Conservation (phyloP, 2,329 filamentous ascomycete genomes). For the Aspergillus nomiae region DNA sequence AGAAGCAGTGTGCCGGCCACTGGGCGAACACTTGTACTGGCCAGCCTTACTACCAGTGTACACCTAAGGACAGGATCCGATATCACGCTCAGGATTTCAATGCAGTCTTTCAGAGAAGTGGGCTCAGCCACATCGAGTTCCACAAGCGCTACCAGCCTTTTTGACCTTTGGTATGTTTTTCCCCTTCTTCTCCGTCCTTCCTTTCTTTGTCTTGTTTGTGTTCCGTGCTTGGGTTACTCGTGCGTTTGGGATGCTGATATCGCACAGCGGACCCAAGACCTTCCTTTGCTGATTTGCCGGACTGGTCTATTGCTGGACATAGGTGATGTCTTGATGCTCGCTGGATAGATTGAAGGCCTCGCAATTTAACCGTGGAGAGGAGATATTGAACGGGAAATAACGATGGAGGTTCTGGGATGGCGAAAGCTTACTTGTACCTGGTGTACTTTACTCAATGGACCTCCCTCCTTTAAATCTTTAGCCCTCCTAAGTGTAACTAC, state of each 20-base stretch:
- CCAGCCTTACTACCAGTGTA: neutral
- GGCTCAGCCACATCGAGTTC: neutral
- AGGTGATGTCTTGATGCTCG: neutral
- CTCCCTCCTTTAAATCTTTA: neutral
- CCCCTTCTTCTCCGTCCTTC: neutral
- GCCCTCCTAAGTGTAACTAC: neutral
- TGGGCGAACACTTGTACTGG: neutral
- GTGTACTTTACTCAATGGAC: neutral
- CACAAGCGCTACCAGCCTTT: neutral
- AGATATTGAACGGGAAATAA: neutral
- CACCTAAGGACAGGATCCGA: neutral
- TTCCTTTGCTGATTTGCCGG: neutral
- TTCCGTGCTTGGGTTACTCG: neutral
- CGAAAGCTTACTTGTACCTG: neutral
- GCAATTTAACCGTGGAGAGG: neutral
- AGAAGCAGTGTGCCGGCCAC: neutral
- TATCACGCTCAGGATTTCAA: neutral
- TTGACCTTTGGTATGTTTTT: neutral
- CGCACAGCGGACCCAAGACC: neutral
- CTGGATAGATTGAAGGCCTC: neutral
- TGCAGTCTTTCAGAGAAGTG: neutral
- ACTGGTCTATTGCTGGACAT: neutral
- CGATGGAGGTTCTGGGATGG: neutral
- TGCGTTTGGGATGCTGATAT: neutral
- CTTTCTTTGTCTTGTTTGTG: neutral